Evolutionary conservation across 1,284 basidiomycete species (phyloP).

Genomic region (Peniophora sp.): DNA sequence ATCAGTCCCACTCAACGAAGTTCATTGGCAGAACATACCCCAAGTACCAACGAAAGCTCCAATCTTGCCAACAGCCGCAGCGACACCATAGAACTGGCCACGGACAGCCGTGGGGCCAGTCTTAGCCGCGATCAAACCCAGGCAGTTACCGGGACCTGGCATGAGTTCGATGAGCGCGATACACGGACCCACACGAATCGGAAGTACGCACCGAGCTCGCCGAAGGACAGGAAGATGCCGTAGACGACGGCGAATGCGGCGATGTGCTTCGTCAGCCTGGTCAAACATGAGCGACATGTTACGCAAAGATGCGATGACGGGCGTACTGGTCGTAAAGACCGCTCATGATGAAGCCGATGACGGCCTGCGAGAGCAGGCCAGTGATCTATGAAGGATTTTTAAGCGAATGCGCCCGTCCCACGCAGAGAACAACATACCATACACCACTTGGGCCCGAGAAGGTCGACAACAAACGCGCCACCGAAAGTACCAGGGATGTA

Average conservation of each 20-base stretch:
- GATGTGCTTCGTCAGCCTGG: slow-evolving; percentile 51
- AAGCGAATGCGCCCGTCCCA: too few relatives aligned
- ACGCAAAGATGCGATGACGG: neutral
- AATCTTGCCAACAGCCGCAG: slow-evolving; percentile 87
- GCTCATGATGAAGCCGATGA: slow-evolving; percentile 82
- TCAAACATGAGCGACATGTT: neutral
- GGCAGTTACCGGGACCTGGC: slow-evolving; percentile 67
- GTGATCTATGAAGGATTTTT: slow-evolving; percentile 42
- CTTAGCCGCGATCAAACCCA: slow-evolving; percentile 78
- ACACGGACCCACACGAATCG: neutral
- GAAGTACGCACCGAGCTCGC: slow-evolving; percentile 53
- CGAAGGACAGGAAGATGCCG: slow-evolving; percentile 84
- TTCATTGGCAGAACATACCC: slow-evolving; percentile 31
- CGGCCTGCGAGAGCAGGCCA: slow-evolving; percentile 62
- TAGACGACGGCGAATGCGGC: slow-evolving; percentile 84
- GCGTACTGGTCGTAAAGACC: slow-evolving; percentile 56
- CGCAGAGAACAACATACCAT: slow-evolving; percentile 51
- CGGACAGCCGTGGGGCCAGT: slow-evolving; percentile 78
- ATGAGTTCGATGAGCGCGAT: neutral
- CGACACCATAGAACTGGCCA: slow-evolving; percentile 80
- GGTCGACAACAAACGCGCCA: slow-evolving; percentile 76
- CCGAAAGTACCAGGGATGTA: slow-evolving; percentile 64
- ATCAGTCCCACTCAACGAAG: slow-evolving; percentile 11
- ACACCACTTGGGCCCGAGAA: slow-evolving; percentile 66
- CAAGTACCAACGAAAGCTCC: slow-evolving; percentile 83